Base-by-base conservation (phyloP, 805 yeast genomes). In the Saccharomycopsis fermentans region DNA sequence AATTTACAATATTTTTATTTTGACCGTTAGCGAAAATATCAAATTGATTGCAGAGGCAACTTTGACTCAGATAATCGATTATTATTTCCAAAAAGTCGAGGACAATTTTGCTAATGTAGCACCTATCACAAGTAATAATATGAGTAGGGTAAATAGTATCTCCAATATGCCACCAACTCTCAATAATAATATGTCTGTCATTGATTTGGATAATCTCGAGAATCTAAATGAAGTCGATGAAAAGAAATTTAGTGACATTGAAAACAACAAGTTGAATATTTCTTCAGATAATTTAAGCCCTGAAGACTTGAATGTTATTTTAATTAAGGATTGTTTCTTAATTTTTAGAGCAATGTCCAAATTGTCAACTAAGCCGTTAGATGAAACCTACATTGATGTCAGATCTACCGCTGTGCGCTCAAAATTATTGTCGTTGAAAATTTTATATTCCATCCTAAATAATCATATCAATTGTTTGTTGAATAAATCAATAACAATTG, bases 301-400 rank as follows among this genome's bases (percentile, higher is more conserved):
- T 12, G 70, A 74, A 40, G 80, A 77, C 55, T 89, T 83, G 60
- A 82, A 81, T 63, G 96, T 88, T 59, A 70, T 84, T 36, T 81
- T 78, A 1, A 83, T 89, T 19, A 91, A 90, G 66, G 99, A 94
- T 70, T 97, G 98, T 0, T 92, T 91, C 67, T 76, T 94, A 60
- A 81, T 94, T 2, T 90, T 94, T 71, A 81, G 99, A 68, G 92
- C 97, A 1, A 87, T 94, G 94, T 88, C 97, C 70, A 90, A 90
- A 68, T 79, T 94, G 17, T 87, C 97, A 2, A 87, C 88, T 54
- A 94, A 94, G 70, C 79, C 84, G 29, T 73, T 92, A 59, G 97
- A 91, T 60, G 78, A 83, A 47, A 87, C 84, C 39, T 80, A 83
- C 36, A 72, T 90, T 62, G 95, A 87, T 70, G 84, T 86, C 90